phyloP scores from a whole-genome alignment of 768 basidiomycete genomes.

The Mycena rosella region DNA sequence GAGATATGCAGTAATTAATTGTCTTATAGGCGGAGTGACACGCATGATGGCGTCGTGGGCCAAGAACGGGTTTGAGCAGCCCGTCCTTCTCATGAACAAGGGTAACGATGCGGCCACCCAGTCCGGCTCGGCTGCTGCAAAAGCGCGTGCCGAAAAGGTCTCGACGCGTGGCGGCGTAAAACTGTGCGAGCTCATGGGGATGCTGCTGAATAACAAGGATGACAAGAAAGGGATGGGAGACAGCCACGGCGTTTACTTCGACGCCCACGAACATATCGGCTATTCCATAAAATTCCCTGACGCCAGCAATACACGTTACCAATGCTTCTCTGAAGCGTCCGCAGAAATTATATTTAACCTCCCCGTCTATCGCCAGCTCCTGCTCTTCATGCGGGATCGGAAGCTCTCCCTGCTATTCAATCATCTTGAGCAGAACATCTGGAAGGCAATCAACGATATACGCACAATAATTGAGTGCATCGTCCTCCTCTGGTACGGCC shows the following conservation, averaged over 20 bases:
- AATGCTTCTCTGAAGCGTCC: slow-evolving; percentile 43
- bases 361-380: slow-evolving; percentile 38
- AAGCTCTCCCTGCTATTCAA: slow-evolving; percentile 41
- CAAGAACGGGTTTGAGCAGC: slow-evolving; percentile 25
- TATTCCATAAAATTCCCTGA: slow-evolving; percentile 44
- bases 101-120: slow-evolving; percentile 39
- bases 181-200: slow-evolving; percentile 27
- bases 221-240: slow-evolving; percentile 50
- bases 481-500: slow-evolving; percentile 27
- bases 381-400: slow-evolving; percentile 41
- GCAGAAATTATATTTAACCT: slow-evolving; percentile 42
- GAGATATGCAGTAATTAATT: slow-evolving; percentile 10
- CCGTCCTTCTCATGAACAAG: slow-evolving; percentile 39
- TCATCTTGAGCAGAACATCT: slow-evolving; percentile 46
- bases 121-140: background rate
- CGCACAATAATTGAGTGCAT: slow-evolving; percentile 28
- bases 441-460: slow-evolving; percentile 40
- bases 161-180: slow-evolving; percentile 37
- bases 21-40: slow-evolving; percentile 27
- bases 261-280: slow-evolving; percentile 24
- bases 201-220: slow-evolving; percentile 48
- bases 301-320: slow-evolving; percentile 48
- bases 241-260: slow-evolving; percentile 33
- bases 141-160: slow-evolving; percentile 24
- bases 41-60: slow-evolving; percentile 32